Percentiles rank a stretch among this genome's conserved stretches.
phyloP scores from a whole-genome alignment of 1,284 basidiomycete genomes.

The Termitomyces sp. region DNA sequence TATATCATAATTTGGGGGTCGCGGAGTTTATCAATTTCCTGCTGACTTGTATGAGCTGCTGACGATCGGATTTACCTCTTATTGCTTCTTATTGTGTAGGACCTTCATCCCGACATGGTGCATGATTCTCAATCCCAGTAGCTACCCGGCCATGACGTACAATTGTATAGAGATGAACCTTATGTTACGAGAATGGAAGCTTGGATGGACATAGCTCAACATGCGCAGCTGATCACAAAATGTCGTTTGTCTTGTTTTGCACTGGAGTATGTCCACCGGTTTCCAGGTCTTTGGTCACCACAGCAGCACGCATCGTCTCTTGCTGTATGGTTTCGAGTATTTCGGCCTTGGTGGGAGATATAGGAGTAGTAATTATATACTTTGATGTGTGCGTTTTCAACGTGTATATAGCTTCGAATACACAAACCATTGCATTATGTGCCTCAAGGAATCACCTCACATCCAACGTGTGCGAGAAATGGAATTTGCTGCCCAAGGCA shows the following conservation, averaged over 20 bases:
- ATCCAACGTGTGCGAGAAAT: background rate
- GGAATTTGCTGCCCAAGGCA: background rate
- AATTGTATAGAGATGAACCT: background rate
- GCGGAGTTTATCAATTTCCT: background rate
- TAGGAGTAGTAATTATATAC: background rate
- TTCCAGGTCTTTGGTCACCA: too few species aligned
- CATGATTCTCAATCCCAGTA: too few species aligned
- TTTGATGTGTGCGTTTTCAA: background rate
- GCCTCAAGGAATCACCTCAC: background rate
- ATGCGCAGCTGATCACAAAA: background rate
- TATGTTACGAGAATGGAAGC: background rate
- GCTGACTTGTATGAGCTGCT: too few species aligned
- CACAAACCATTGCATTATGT: background rate
- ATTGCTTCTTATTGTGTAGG: too few species aligned
- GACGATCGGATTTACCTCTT: too few species aligned
- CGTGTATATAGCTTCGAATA: background rate
- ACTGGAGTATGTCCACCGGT: background rate
- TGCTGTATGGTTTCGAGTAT: background rate
- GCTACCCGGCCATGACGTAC: too few species aligned
- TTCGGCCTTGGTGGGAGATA: too few species aligned
- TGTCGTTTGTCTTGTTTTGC: background rate
- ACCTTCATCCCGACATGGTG: too few species aligned
- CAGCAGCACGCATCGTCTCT: too few species aligned
- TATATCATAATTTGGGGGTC: too few species aligned
- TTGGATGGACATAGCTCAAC: background rate